Evolutionary conservation across 1,284 basidiomycete genomes (phyloP), one percentile per base, ranked within the genome.

Genomic region (Takashimella koratensis): DNA sequence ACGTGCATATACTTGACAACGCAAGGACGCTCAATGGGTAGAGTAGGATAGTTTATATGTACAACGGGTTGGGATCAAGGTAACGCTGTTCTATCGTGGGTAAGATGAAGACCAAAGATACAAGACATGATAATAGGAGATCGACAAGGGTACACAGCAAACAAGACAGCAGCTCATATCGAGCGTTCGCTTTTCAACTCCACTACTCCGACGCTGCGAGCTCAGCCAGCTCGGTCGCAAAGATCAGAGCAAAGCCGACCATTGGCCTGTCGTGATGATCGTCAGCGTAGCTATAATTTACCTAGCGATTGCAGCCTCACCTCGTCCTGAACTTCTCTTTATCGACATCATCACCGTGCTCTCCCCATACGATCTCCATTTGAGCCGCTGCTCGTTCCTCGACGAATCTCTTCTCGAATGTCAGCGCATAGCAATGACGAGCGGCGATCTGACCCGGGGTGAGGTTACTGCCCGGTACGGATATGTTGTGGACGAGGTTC

Each of bases 191-290:
- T n/a, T n/a, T n/a, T n/a, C n/a, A n/a, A n/a, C n/a, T n/a, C n/a
- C n/a, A n/a, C n/a, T n/a, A n/a, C n/a, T n/a, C n/a, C n/a, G n/a
- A n/a, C n/a, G n/a, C n/a, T n/a, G n/a, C 64, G 40, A 74, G 56
- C 25, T 64, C 58, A 20, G 72, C 40, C 8, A 76, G 52, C 50
- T 74, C 71, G 27, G 63, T 51, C 54, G 56, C 61, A 49, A 71
- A 72, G 2, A 67, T 58, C 71, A 73, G 76, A 2, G 74, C 68
- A 57, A 76, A 76, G 27, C 66, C 68, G 13, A 65, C 63, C 55
- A 74, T 62, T 1, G 70, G 68, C 30, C 73, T 72, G 49, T 2
- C 8, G 30, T n/a, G n/a, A n/a, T n/a, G 30, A 5, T 5, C 2
- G 50, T 58, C 13, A 59, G 53, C 52, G 12, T 30, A 11, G 6